Evolutionary conservation across 2,329 filamentous ascomycete species (phyloP).

Genomic region (Fusarium keratoplasticum): DNA sequence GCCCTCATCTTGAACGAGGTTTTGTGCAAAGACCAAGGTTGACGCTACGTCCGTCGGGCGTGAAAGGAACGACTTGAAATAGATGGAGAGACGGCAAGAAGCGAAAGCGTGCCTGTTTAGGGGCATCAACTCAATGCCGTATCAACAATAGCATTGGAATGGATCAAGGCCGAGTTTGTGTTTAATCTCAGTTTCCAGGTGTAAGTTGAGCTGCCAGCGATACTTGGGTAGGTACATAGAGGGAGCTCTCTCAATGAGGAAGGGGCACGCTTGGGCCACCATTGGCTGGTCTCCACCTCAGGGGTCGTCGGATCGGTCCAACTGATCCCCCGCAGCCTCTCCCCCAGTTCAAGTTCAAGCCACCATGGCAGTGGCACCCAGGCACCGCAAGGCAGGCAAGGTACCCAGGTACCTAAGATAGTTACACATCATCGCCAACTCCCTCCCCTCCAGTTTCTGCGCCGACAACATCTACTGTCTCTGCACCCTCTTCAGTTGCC

Average conservation of each 20-base stretch:
- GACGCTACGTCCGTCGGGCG: not conserved
- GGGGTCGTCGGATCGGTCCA: conserved; percentile 48
- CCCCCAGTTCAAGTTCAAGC: conserved; percentile 7
- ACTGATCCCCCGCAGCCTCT: conserved; percentile 44
- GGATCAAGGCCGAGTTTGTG: not conserved
- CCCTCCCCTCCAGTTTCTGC: conserved; percentile 2
- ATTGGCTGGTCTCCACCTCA: not conserved
- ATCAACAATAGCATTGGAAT: not conserved
- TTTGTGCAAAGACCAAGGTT: not conserved
- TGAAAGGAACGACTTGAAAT: not conserved
- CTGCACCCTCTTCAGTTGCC: conserved; percentile 13
- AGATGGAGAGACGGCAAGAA: not conserved
- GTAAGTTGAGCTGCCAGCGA: not conserved
- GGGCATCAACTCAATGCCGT: not conserved
- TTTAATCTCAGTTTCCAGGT: not conserved
- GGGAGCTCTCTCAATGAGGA: not conserved
- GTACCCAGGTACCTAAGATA: conserved; percentile 22
- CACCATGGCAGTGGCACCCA: conserved; percentile 20
- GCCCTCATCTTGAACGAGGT: conserved; percentile 35
- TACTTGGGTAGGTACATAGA: not conserved
- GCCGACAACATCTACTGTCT: not conserved
- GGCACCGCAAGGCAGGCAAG: not conserved
- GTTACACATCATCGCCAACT: conserved; percentile 39
- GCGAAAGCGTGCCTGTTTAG: not conserved
- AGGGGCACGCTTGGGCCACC: not conserved